A percentile compares a stretch with the other conserved stretches of the same genome.
Conservation (phyloP, 257 asterid species). For the Euphrasia confusa region DNA sequence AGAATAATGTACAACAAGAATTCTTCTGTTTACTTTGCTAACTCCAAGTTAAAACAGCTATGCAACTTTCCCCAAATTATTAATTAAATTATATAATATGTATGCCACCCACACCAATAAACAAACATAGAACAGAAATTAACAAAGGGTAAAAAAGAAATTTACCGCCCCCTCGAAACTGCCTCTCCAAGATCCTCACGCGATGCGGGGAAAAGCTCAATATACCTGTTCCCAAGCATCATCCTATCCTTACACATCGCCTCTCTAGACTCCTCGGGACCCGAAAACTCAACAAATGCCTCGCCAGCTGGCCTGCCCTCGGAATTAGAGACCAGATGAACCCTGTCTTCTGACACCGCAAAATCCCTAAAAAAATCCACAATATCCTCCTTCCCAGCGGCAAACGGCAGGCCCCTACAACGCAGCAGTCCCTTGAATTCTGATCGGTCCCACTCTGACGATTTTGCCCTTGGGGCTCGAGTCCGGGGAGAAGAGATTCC, state of each 20-base stretch:
- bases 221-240: constrained; percentile 74
- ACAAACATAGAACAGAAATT: not conserved
- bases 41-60: no score
- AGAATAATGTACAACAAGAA: no score
- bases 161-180: constrained; percentile 77
- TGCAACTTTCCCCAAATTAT: not conserved
- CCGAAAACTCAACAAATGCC: constrained; percentile 87
- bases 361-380: constrained; percentile 70
- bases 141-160: constrained; percentile 15
- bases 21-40: no score
- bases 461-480: constrained; percentile 64
- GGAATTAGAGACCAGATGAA: constrained; percentile 61
- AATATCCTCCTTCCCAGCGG: constrained; percentile 71
- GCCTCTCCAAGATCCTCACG: constrained; percentile 89
- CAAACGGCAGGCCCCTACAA: constrained; percentile 87
- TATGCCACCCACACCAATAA: constrained; percentile 1
- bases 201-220: constrained; percentile 88
- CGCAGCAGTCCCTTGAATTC: constrained; percentile 83
- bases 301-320: constrained; percentile 95
- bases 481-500: constrained; percentile 68
- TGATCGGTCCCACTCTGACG: constrained; percentile 64
- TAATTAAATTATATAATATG: not conserved
- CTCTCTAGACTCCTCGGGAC: constrained; percentile 75
- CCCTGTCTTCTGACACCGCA: constrained; percentile 56
- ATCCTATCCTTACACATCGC: constrained; percentile 94